Conservation (phyloP, 78 protist species). For the Cavenderia fasciculata region DNA sequence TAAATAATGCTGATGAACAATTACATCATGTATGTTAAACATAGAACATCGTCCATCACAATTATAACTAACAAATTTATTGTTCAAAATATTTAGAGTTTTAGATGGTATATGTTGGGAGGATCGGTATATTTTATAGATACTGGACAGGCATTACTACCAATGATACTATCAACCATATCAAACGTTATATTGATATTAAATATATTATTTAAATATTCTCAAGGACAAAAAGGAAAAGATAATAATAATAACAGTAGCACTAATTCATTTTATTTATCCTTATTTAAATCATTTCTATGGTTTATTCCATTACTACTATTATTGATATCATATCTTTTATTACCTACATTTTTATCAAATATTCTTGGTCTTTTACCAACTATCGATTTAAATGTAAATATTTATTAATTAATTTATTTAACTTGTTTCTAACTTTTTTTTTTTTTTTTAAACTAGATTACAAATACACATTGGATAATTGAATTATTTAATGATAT, state of each 20-base stretch:
- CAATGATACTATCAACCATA: slow-evolving; percentile 15
- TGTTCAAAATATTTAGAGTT: not conserved
- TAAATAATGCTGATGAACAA: slow-evolving; percentile 79
- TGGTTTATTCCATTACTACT: slow-evolving; percentile 15
- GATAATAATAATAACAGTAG: too few relatives aligned
- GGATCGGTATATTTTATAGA: slow-evolving; percentile 72
- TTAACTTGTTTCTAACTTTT: not conserved
- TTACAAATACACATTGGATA: not conserved
- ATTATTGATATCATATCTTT: not conserved
- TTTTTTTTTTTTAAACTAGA: not conserved
- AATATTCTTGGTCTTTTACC: slow-evolving; percentile 11
- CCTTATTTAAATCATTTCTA: slow-evolving; percentile 11
- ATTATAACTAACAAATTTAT: not conserved
- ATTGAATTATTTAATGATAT: not conserved
- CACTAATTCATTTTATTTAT: too few relatives aligned
- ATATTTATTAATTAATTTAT: not conserved
- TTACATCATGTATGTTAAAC: slow-evolving; percentile 23
- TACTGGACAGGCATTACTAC: slow-evolving; percentile 68
- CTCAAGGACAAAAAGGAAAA: not conserved
- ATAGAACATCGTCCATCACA: not conserved
- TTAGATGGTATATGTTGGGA: slow-evolving; percentile 72
- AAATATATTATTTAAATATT: not conserved
- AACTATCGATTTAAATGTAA: slow-evolving; percentile 20
- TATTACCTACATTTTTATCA: slow-evolving; percentile 33
- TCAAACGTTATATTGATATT: not conserved